Conservation (phyloP, 768 basidiomycete species). For the Pisolithus tinctorius region DNA sequence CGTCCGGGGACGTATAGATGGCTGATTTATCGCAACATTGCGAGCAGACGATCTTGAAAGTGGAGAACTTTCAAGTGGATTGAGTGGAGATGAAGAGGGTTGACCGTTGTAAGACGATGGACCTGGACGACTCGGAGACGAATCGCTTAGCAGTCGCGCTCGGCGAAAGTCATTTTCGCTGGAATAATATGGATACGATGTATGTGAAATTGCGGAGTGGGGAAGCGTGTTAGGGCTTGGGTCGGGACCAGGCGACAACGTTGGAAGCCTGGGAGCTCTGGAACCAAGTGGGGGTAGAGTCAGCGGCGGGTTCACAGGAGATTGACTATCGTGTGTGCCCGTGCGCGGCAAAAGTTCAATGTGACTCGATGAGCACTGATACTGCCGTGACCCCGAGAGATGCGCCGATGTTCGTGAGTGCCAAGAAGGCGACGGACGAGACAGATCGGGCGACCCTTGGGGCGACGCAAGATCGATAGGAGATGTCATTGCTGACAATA, state of each 20-base stretch:
- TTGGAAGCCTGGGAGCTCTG: slow-evolving; percentile 48
- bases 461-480: slow-evolving; percentile 11
- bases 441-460: slow-evolving; percentile 26
- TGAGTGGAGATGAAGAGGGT: slow-evolving; percentile 29
- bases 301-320: slow-evolving; percentile 41
- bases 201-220: slow-evolving; percentile 45
- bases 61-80: slow-evolving; percentile 42
- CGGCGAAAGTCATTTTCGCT: slow-evolving; percentile 40
- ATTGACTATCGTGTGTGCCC: slow-evolving; percentile 19
- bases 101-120: slow-evolving; percentile 34
- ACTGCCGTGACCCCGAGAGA: slow-evolving; percentile 13
- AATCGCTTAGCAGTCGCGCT: slow-evolving; percentile 38
- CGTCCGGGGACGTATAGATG: slow-evolving; percentile 60
- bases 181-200: slow-evolving; percentile 26
- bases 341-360: slow-evolving; percentile 11
- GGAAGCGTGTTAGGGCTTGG: slow-evolving; percentile 17
- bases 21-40: slow-evolving; percentile 54
- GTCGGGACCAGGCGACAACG: slow-evolving; percentile 40
- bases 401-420: slow-evolving; percentile 26
- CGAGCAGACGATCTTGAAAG: slow-evolving; percentile 48
- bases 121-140: slow-evolving; percentile 31
- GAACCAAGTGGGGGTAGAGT: slow-evolving; percentile 33
- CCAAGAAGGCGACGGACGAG: slow-evolving; percentile 24
- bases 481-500: slow-evolving; percentile 9
- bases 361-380: slow-evolving; percentile 19